phyloP scores from a whole-genome alignment of 768 basidiomycete species.

The Amanita molliuscula region DNA sequence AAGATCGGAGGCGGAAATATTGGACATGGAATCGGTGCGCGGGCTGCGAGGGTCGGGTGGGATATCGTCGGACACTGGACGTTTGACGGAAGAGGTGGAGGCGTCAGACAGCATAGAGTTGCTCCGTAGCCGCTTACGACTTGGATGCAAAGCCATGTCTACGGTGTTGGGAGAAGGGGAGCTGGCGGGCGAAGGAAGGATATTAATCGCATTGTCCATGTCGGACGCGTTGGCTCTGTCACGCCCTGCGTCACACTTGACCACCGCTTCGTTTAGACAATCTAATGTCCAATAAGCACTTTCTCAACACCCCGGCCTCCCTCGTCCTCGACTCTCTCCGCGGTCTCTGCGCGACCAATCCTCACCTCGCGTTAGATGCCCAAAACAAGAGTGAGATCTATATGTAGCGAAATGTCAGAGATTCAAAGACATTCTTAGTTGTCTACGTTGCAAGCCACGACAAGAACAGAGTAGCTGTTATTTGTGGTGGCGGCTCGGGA shows the following conservation, averaged over 20 bases:
- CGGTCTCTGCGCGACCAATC: slow-evolving; percentile 65
- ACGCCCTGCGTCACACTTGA: slow-evolving; percentile 6
- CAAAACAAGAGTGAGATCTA: slow-evolving; percentile 53
- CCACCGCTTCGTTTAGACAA: too few species aligned
- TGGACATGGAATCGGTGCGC: slow-evolving; percentile 30
- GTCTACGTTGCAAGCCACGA: slow-evolving; percentile 50
- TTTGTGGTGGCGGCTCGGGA: slow-evolving; percentile 81
- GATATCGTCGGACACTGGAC: slow-evolving; percentile 63
- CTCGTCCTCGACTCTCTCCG: slow-evolving; percentile 73
- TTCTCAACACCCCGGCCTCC: slow-evolving; percentile 58
- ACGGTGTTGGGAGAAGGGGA: slow-evolving; percentile 33
- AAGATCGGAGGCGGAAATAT: slow-evolving; percentile 31
- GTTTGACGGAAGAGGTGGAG: slow-evolving; percentile 68
- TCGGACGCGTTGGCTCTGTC: not conserved
- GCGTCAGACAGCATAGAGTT: slow-evolving; percentile 66
- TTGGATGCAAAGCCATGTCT: slow-evolving; percentile 27
- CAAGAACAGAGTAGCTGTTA: slow-evolving; percentile 58
- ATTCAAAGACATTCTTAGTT: slow-evolving; percentile 30
- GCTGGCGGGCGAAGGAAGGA: slow-evolving; percentile 32
- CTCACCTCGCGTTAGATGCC: slow-evolving; percentile 58
- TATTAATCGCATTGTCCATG: slow-evolving; percentile 2
- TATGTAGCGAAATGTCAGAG: not conserved
- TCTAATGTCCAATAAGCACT: slow-evolving; percentile 56
- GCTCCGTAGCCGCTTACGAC: slow-evolving; percentile 66
- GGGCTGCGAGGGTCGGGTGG: slow-evolving; percentile 31